These are phyloP conservation scores for Picea sitchensis DNA, from an alignment of 75 land plant species.

Conservation along the genomic window DNA sequence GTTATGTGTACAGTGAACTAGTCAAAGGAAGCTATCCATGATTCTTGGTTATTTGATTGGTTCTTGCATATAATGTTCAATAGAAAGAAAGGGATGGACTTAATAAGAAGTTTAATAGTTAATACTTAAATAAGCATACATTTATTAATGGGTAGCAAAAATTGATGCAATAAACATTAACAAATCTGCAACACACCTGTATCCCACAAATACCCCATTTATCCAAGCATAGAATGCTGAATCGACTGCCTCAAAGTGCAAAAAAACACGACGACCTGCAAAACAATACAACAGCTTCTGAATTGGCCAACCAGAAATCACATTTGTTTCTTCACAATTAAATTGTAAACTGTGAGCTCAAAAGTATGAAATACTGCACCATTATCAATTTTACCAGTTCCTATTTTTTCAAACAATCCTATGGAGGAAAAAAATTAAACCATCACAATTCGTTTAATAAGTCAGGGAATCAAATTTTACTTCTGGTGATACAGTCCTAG, in stretches of 20 bases:
- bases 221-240: slow-evolving; percentile 95
- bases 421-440: neutral
- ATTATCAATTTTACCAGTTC: neutral
- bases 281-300: slow-evolving; percentile 9
- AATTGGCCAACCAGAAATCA: neutral
- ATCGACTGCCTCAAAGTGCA: slow-evolving; percentile 96
- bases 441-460: neutral
- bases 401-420: neutral
- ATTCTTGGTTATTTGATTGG: neutral
- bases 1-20: no score
- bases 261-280: slow-evolving; percentile 75
- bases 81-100: no score
- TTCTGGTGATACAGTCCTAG: neutral
- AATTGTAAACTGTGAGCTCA: neutral
- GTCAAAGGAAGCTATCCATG: neutral
- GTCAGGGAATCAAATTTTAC: neutral
- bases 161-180: neutral
- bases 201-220: slow-evolving; percentile 84
- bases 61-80: neutral
- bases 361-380: neutral
- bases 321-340: neutral
- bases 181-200: slow-evolving; percentile 55
- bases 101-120: neutral
- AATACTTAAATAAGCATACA: neutral
- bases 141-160: neutral